Evolutionary conservation across 441 rosid species (phyloP), one percentile per base, ranked within the genome.

Genomic region (California macrophylla): DNA sequence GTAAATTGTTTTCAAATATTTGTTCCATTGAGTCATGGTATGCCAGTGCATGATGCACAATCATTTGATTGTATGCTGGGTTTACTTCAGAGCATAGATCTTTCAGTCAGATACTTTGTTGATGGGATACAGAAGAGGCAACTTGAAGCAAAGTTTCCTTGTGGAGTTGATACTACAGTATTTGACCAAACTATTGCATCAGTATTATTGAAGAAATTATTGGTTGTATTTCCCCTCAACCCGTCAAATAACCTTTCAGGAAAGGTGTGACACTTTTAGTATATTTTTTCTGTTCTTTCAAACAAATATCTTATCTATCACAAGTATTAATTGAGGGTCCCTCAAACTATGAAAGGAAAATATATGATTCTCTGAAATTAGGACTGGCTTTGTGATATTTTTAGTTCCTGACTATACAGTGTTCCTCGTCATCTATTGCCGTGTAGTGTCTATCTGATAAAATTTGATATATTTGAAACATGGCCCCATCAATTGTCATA

Each of bases 1-100:
- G 73, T 90, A 66, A 80, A 66, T 71, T 87, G 93, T 79, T 85
- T 92, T 81, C 82, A 82, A 83, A 95, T 92, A 69, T 85, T 90
- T 73, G 67, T 85, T 68, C 87, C 89, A 16, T 71, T 83, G 71
- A 76, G 83, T 80, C 87, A 83, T 68, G 68, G 82, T 42, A 74
- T 69, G 67, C 78, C 78, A 3, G 76, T 69, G 69, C 70, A 84
- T 63, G 92, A 88, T 71, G 81, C 72, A 56, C 83, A 70, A 71
- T 85, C 91, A 63, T 89, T 85, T 86, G 85, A 83, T 66, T 85
- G 92, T 77, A 69, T 89, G 72, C 77, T 69, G 47, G 82, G 69
- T 73, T 78, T 85, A 68, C 92, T 95, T 73, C 82, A 77, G 79
- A 84, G 96, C 78, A 83, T 89, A 76, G 76, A 78, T 77, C 77